Conservation (phyloP, 345 rosid species). For the Pseudoturritis turrita region DNA sequence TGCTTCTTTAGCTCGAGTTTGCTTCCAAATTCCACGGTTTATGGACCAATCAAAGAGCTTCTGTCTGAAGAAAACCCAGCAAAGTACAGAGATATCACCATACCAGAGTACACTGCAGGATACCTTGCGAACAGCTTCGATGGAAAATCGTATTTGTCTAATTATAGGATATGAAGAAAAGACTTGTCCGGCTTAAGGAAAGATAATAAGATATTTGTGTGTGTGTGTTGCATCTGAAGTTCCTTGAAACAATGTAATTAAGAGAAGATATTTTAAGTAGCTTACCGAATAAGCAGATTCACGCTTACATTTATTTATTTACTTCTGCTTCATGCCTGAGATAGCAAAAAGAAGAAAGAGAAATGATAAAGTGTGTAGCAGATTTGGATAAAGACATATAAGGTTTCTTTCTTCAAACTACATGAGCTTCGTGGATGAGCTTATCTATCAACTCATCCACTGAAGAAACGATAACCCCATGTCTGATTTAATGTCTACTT, state of each 20-base stretch:
- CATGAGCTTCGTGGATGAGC: constrained; percentile 72
- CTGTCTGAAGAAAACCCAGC: background rate
- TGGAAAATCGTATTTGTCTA: background rate
- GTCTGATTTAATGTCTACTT: constrained; percentile 55
- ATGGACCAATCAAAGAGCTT: constrained; percentile 12
- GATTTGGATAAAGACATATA: background rate
- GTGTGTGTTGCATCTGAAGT: background rate
- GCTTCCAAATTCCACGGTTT: background rate
- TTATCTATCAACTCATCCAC: constrained; percentile 75
- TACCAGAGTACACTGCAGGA: constrained; percentile 4
- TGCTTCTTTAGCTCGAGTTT: background rate
- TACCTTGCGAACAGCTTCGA: background rate
- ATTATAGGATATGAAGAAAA: background rate
- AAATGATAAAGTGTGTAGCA: background rate
- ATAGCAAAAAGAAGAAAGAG: background rate
- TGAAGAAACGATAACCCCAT: constrained; percentile 55
- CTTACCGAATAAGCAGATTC: background rate
- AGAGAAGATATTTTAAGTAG: background rate
- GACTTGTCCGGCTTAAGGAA: background rate
- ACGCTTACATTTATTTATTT: background rate
- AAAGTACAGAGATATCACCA: background rate
- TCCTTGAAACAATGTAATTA: background rate
- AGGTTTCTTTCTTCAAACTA: constrained; percentile 39
- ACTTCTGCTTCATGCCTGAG: background rate
- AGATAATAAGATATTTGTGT: background rate